phyloP scores from a whole-genome alignment of 305 asterid species.

The Solanum hybrid region DNA sequence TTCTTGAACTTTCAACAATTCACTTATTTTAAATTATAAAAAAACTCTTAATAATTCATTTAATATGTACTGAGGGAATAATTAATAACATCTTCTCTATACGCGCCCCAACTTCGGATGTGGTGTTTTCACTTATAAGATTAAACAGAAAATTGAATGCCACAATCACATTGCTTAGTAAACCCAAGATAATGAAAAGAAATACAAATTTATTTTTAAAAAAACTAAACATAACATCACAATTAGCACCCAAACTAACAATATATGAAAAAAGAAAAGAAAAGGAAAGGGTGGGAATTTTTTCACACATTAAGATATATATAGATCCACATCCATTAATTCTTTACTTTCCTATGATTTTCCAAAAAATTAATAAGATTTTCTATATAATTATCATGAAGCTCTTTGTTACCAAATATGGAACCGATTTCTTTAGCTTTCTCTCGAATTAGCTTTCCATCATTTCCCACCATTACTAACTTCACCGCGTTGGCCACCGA shows the following conservation, averaged over 20 bases:
- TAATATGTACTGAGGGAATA: too few species aligned
- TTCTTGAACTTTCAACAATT: too few species aligned
- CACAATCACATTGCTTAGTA: not conserved
- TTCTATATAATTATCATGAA: slow-evolving; percentile 1
- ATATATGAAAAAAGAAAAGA: not conserved
- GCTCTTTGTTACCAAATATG: slow-evolving; percentile 13
- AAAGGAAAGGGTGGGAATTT: not conserved
- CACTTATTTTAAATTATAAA: too few species aligned
- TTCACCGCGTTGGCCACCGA: slow-evolving; percentile 36
- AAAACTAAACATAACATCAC: not conserved
- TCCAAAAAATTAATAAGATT: not conserved
- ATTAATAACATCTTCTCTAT: not conserved
- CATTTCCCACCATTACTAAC: slow-evolving; percentile 26
- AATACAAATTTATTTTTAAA: not conserved
- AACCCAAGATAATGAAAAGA: not conserved
- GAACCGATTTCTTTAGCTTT: slow-evolving; percentile 16
- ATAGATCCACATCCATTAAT: not conserved
- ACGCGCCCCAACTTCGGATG: not conserved
- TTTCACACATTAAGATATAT: not conserved
- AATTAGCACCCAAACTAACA: not conserved
- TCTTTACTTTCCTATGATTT: not conserved
- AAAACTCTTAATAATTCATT: too few species aligned
- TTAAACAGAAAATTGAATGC: not conserved
- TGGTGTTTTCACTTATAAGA: not conserved
- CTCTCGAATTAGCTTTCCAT: slow-evolving; percentile 21